Evolutionary conservation across 148 eudicot genomes (phyloP).

Genomic region (Dianthus caryophyllus): DNA sequence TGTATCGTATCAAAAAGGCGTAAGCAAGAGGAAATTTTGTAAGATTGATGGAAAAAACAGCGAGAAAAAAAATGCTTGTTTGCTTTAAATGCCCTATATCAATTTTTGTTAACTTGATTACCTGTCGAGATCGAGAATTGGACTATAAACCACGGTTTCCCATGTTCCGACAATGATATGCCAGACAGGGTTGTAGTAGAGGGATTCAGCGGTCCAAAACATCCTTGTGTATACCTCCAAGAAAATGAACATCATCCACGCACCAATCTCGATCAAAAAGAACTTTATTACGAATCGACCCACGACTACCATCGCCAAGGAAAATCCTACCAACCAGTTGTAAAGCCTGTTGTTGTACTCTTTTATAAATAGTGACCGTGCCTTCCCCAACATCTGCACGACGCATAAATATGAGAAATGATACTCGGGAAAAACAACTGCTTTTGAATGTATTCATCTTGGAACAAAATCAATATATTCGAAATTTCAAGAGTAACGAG

Average conservation of each 20-base stretch:
- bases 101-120: constrained; percentile 19
- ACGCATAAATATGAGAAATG: constrained; percentile 9
- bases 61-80: neutral
- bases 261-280: constrained; percentile 79
- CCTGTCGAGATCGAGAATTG: constrained; percentile 94
- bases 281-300: constrained; percentile 85
- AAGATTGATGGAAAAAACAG: neutral
- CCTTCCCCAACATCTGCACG: constrained; percentile 89
- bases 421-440: neutral
- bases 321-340: constrained; percentile 95
- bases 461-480: neutral
- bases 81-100: neutral
- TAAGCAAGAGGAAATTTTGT: neutral
- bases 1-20: constrained; percentile 23
- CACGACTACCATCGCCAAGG: constrained; percentile 88
- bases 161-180: constrained; percentile 76
- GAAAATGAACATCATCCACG: constrained; percentile 94
- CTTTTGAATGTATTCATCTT: too few species aligned
- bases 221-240: constrained; percentile 94
- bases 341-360: constrained; percentile 92
- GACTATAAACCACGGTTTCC: constrained; percentile 94
- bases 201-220: constrained; percentile 99
- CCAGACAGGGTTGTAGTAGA: constrained; percentile 94
- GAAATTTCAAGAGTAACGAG: neutral
- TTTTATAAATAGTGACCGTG: constrained; percentile 75